Percentiles rank a stretch among this genome's conserved stretches.
Conservation (phyloP, 768 basidiomycete genomes). For the Xanthoconium purpureum region DNA sequence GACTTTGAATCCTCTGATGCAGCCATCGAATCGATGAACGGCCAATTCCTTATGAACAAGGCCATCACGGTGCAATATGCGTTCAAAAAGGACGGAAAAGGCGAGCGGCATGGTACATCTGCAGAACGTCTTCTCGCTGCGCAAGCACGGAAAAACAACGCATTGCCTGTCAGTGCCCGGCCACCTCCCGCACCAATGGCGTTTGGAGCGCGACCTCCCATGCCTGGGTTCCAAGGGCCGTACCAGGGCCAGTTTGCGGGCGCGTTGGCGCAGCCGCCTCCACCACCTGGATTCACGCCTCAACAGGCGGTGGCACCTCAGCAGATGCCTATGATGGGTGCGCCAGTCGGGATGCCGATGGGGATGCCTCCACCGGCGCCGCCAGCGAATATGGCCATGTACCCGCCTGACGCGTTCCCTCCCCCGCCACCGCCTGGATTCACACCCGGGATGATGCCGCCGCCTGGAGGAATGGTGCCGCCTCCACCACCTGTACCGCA, state of each 20-base stretch:
- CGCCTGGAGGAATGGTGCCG: constrained; percentile 36
- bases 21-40: constrained; percentile 95
- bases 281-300: constrained; percentile 75
- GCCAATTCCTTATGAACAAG: constrained; percentile 98
- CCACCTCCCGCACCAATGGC: constrained; percentile 74
- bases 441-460: constrained; percentile 43
- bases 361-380: constrained; percentile 37
- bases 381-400: constrained; percentile 42
- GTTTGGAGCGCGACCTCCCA: constrained; percentile 63
- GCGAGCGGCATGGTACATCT: constrained; percentile 93
- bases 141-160: constrained; percentile 94
- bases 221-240: constrained; percentile 69
- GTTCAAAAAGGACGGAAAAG: constrained; percentile 99
- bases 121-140: constrained; percentile 96
- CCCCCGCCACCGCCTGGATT: constrained; percentile 70
- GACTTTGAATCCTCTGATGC: constrained; percentile 98
- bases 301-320: constrained; percentile 64
- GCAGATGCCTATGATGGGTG: constrained; percentile 36
- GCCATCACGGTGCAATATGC: constrained; percentile 96
- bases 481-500: constrained; percentile 44
- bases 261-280: constrained; percentile 75
- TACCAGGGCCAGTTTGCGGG: constrained; percentile 95
- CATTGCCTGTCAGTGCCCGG: constrained; percentile 71
- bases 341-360: constrained; percentile 30
- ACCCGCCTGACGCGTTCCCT: constrained; percentile 45